phyloP scores from a whole-genome alignment of 495 filamentous ascomycete genomes.

The Annulohypoxylon moriforme region DNA sequence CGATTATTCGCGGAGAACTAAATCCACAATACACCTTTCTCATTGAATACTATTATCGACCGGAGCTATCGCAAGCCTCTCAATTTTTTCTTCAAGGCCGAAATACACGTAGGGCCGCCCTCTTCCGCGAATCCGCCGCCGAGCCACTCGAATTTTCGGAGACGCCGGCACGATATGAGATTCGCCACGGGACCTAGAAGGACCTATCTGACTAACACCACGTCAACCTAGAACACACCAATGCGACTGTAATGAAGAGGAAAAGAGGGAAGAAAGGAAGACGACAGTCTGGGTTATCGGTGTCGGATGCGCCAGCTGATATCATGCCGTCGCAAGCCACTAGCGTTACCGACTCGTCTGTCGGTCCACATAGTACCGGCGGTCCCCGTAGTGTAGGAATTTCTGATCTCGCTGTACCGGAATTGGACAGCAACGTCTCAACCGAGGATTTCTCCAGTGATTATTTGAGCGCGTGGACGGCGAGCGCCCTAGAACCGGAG shows the following conservation, averaged over 20 bases:
- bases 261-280: slow-evolving; percentile 29
- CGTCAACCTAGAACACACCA: neutral
- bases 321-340: slow-evolving; percentile 46
- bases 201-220: slow-evolving; percentile 15
- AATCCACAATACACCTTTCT: slow-evolving; percentile 1
- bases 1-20: neutral
- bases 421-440: slow-evolving; percentile 46
- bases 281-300: slow-evolving; percentile 25
- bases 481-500: slow-evolving; percentile 32
- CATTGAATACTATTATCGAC: slow-evolving; percentile 8
- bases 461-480: slow-evolving; percentile 44
- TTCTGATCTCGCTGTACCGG: slow-evolving; percentile 45
- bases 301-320: slow-evolving; percentile 30
- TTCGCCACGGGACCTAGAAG: slow-evolving; percentile 11
- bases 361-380: slow-evolving; percentile 34
- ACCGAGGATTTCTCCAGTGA: slow-evolving; percentile 49
- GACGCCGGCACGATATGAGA: slow-evolving; percentile 19
- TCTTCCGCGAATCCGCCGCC: slow-evolving; percentile 27
- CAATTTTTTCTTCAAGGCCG: neutral
- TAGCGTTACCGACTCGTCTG: slow-evolving; percentile 40
- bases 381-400: slow-evolving; percentile 29
- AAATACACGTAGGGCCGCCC: slow-evolving; percentile 1
- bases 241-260: slow-evolving; percentile 37
- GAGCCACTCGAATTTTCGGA: slow-evolving; percentile 21
- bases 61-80: neutral